A percentile compares a stretch with the other conserved stretches of the same genome.
These are phyloP conservation scores for Acacia concinna DNA, from an alignment of 331 rosid genomes.

Conservation along the genomic window DNA sequence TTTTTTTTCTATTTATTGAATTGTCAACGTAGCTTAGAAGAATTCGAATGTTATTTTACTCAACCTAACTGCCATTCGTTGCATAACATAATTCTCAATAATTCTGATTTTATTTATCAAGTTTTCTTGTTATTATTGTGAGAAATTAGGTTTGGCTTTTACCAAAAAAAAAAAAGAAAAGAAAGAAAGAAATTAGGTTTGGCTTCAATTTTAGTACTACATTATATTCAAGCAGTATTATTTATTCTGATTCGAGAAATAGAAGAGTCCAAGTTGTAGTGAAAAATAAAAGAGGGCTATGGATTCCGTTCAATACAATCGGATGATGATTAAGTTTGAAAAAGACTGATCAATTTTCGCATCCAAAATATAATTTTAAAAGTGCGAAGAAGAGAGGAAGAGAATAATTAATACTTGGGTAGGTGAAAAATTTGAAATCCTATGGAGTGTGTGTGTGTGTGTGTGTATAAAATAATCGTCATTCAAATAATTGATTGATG, in stretches of 20 bases:
- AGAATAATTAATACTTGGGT: background rate
- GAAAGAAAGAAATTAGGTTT: background rate
- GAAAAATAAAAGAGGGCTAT: background rate
- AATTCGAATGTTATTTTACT: background rate
- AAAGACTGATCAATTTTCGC: background rate
- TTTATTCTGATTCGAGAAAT: background rate
- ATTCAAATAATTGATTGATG: background rate
- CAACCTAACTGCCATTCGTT: background rate
- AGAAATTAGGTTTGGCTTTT: background rate
- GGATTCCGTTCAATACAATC: background rate
- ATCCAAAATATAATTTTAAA: background rate
- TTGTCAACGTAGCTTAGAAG: background rate
- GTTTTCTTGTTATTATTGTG: background rate
- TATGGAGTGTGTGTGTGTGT: background rate
- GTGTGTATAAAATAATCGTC: background rate
- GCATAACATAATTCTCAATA: background rate
- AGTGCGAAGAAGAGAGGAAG: background rate
- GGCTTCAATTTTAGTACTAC: background rate
- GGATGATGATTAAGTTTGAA: background rate
- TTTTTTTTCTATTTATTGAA: background rate
- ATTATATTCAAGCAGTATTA: background rate
- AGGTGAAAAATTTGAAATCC: background rate
- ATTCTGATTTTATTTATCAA: background rate
- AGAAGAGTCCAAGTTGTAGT: background rate
- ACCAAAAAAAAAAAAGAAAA: too few relatives aligned